Evolutionary conservation across 2,329 filamentous ascomycete species (phyloP).

Genomic region (Calonectria leucothoes): DNA sequence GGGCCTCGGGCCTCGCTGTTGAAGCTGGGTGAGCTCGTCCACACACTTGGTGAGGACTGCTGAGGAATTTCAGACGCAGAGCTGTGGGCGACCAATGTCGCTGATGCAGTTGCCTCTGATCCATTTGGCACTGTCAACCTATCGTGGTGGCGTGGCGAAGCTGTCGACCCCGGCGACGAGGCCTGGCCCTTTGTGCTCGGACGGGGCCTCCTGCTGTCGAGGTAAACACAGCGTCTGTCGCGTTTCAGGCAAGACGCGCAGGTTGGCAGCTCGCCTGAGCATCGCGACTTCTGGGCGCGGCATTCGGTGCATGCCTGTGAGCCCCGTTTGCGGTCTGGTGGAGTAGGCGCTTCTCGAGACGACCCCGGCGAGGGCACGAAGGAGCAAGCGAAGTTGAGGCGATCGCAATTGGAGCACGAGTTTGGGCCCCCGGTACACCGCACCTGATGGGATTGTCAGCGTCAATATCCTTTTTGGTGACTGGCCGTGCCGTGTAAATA

Average conservation of each 20-base stretch:
- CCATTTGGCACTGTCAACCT: neutral
- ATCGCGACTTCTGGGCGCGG: slow-evolving; percentile 57
- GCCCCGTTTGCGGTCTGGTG: slow-evolving; percentile 53
- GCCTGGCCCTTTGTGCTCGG: neutral
- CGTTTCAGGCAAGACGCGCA: slow-evolving; percentile 13
- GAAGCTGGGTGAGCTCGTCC: slow-evolving; percentile 1
- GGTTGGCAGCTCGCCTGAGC: slow-evolving; percentile 55
- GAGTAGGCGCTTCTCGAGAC: slow-evolving; percentile 22
- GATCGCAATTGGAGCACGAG: slow-evolving; percentile 61
- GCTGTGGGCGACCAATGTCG: neutral
- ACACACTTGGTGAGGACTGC: neutral
- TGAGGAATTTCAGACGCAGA: neutral
- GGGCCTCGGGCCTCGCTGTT: neutral
- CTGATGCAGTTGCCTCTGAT: neutral
- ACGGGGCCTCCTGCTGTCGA: neutral
- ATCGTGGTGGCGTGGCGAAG: neutral
- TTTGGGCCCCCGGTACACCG: slow-evolving; percentile 59
- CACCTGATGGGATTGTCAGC: slow-evolving; percentile 46
- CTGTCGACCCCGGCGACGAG: neutral
- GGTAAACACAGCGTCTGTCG: slow-evolving; percentile 40
- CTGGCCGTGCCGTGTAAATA: neutral
- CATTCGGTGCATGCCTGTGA: slow-evolving; percentile 57
- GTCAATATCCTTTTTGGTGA: neutral
- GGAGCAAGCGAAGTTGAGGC: slow-evolving; percentile 60
- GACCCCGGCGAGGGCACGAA: slow-evolving; percentile 46